Conservation (phyloP, 345 rosid species). For the Syzygium oleosum region DNA sequence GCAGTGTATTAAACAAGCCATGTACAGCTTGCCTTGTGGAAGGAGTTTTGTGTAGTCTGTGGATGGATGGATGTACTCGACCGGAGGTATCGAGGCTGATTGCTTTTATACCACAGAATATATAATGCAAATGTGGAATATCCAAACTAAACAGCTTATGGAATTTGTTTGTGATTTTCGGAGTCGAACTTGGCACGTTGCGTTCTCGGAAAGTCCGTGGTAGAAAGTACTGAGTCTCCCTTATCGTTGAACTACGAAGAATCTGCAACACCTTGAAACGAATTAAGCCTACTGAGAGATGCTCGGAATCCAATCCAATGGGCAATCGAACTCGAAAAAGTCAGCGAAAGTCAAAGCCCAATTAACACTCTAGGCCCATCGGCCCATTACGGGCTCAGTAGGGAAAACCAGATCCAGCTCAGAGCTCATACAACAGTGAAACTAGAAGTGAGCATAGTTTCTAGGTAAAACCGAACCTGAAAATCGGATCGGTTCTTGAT, state of each 20-base stretch:
- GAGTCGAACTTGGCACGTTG: neutral
- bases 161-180: neutral
- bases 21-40: neutral
- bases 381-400: neutral
- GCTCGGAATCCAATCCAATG: neutral
- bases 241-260: neutral
- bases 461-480: too few relatives aligned
- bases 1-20: neutral
- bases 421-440: neutral
- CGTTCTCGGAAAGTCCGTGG: neutral
- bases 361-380: neutral
- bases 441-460: neutral
- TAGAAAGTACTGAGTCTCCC: neutral
- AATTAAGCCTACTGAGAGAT: neutral
- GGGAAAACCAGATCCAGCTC: neutral
- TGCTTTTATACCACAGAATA: neutral
- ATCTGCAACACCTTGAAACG: neutral
- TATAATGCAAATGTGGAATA: neutral
- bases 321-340: neutral
- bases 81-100: neutral
- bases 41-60: neutral
- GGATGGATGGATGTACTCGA: neutral
- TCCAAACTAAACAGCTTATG: neutral
- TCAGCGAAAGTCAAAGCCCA: neutral
- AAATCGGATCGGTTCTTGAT: too few relatives aligned